Evolutionary conservation across 805 yeast genomes (phyloP).

Genomic region (Nakazawaea sp.): DNA sequence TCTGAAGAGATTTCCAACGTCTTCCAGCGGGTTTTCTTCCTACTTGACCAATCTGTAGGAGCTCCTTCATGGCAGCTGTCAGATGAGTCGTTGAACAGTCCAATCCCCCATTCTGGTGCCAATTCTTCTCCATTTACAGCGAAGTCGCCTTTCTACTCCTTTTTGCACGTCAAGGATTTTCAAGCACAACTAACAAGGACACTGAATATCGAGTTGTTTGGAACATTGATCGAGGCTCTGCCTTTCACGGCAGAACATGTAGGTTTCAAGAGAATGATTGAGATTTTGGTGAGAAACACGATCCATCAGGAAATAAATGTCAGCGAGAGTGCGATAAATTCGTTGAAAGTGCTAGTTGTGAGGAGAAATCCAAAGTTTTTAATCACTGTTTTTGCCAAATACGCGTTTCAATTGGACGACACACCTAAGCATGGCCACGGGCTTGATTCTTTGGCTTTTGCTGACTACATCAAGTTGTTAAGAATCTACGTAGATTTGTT

Average conservation of each 20-base stretch:
- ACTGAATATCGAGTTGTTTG: constrained; percentile 46
- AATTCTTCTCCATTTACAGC: constrained; percentile 14
- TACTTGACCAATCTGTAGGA: constrained; percentile 58
- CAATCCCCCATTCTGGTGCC: constrained; percentile 12
- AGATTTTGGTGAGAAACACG: constrained; percentile 69
- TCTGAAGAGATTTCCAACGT: constrained; percentile 69
- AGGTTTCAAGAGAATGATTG: constrained; percentile 59
- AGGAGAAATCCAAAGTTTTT: constrained; percentile 64
- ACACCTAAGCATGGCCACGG: constrained; percentile 51
- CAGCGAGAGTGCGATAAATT: constrained; percentile 52
- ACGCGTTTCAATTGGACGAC: constrained; percentile 73
- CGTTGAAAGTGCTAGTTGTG: constrained; percentile 61
- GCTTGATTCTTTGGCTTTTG: constrained; percentile 51
- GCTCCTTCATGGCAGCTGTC: constrained; percentile 22
- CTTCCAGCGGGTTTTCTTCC: constrained; percentile 45
- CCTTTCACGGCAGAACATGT: constrained; percentile 44
- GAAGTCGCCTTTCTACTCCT: constrained; percentile 9
- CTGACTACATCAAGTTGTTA: constrained; percentile 52
- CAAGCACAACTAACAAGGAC: not conserved
- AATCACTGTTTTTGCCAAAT: constrained; percentile 69
- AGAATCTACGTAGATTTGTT: constrained; percentile 73
- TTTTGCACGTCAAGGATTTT: constrained; percentile 9
- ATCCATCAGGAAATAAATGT: constrained; percentile 61
- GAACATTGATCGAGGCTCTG: constrained; percentile 60
- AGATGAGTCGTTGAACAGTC: constrained; percentile 12